Conservation (phyloP, 2,329 filamentous ascomycete species). For the Rhynchosporium agropyri region DNA sequence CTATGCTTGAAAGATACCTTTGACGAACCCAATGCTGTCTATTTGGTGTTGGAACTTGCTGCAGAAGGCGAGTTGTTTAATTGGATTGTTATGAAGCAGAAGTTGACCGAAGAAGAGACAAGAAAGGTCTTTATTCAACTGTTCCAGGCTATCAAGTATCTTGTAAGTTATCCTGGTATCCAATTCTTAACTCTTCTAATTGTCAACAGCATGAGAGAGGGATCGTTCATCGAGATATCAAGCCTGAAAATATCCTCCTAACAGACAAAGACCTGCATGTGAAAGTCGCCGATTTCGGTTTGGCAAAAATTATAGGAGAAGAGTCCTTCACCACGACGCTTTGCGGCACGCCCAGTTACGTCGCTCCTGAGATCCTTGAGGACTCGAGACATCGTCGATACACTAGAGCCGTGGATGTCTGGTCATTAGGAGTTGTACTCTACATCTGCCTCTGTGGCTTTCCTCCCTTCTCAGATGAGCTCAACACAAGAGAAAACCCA, state of each 20-base stretch:
- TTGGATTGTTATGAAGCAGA: constrained; percentile 87
- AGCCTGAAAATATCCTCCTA: constrained; percentile 66
- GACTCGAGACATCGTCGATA: constrained; percentile 82
- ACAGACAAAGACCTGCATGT: constrained; percentile 82
- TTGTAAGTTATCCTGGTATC: constrained; percentile 60
- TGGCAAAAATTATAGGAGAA: constrained; percentile 98
- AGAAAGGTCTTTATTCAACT: constrained; percentile 88
- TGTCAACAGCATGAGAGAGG: constrained; percentile 82
- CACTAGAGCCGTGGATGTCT: constrained; percentile 92
- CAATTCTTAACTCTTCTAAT: constrained; percentile 37
- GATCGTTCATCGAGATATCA: constrained; percentile 94
- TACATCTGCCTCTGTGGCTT: constrained; percentile 98
- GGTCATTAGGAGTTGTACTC: constrained; percentile 95
- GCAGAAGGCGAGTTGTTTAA: constrained; percentile 96
- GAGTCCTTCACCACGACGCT: constrained; percentile 97
- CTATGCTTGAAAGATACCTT: constrained; percentile 95
- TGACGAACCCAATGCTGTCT: constrained; percentile 87
- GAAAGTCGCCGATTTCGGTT: constrained; percentile 93
- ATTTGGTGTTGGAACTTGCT: constrained; percentile 87
- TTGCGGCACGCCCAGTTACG: constrained; percentile 95
- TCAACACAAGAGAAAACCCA: constrained; percentile 78
- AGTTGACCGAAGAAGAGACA: constrained; percentile 80
- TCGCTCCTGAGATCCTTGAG: constrained; percentile 92
- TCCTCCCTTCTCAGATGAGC: constrained; percentile 94
- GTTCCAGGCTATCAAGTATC: constrained; percentile 91